Percentiles rank a stretch among this genome's conserved stretches.
phyloP scores from a whole-genome alignment of 2,329 filamentous ascomycete species.

The Calonectria pseudoturangicola region DNA sequence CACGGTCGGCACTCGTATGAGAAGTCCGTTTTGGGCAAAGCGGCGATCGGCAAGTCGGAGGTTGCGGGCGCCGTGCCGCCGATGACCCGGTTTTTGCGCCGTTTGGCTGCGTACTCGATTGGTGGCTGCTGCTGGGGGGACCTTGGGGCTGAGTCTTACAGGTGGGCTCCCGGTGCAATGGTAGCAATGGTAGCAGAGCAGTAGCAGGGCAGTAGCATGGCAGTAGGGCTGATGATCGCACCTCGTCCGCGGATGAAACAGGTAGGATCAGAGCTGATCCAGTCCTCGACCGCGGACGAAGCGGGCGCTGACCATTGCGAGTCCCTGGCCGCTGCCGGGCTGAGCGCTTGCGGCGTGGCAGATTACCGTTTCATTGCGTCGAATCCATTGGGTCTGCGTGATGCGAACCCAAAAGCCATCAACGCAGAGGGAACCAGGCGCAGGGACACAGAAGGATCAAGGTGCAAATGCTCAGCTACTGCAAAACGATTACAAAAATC shows the following conservation, averaged over 20 bases:
- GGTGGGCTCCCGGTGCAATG: not conserved
- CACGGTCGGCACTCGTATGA: constrained; percentile 1
- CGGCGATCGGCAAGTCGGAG: constrained; percentile 22
- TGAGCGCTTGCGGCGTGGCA: constrained; percentile 14
- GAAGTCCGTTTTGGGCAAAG: constrained; percentile 6
- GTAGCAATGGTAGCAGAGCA: not conserved
- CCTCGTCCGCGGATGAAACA: constrained; percentile 10
- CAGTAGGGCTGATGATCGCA: constrained; percentile 21
- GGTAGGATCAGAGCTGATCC: not conserved
- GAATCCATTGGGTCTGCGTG: not conserved
- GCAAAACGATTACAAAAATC: not conserved
- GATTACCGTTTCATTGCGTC: constrained; percentile 9
- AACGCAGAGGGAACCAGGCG: not conserved
- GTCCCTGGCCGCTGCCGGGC: constrained; percentile 5
- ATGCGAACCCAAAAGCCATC: not conserved
- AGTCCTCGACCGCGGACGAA: not conserved
- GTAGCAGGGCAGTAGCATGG: not conserved
- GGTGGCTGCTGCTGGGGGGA: not conserved
- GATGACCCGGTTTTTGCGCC: not conserved
- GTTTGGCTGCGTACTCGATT: not conserved
- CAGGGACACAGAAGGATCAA: not conserved
- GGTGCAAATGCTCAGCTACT: not conserved
- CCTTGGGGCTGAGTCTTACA: constrained; percentile 19
- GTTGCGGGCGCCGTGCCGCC: not conserved
- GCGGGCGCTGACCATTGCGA: not conserved